Base-by-base conservation (phyloP, 352 stramenopile species). In the Phytophthora tentaculata region DNA sequence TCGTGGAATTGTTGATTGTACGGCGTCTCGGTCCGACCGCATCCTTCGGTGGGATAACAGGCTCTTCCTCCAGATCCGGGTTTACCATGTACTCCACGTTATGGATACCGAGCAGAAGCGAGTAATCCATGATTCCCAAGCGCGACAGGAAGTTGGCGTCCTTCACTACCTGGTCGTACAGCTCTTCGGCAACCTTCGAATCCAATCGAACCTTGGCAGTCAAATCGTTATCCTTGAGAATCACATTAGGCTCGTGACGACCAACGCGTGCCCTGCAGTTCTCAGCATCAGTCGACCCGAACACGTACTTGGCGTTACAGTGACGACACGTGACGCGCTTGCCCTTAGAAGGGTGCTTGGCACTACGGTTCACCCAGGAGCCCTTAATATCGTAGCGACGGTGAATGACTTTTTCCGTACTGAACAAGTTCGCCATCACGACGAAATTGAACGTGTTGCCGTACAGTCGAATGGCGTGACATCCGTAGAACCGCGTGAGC, bases 71-170 rank as follows among this genome's bases (percentile, higher is more conserved):
- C 41, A 90, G 39, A 52, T 93, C 88, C 16, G 82, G 81, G 22
- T 93, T 93, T 56, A 96, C 88, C 73, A 91, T 86, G 71, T 96
- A 96, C 69, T 95, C 87, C 12, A 92, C 83, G 41, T 95, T 94
- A 68, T 97, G 91, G 23, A 97, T 89, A 47, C 90, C 90, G 8
- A 97, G 77, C 45, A 97, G 55, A 32, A 97, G 67, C 47, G 87
- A 96, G 73, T 97, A 97, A 64, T 97, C 91, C 91, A 97, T 97
- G 66, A 97, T 96, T 29, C 89, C 86, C 20, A 95, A 71, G 0
- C 86, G 78, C 2, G 82, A 90, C 10, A 97, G 57, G 56, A 97
- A 97, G 51, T 92, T 85, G 12, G 90, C 86, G 51, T 97, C 91
- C 67, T 92, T 93, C 16, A 87, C 75, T 12, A 97, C 56, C 56